phyloP scores from a whole-genome alignment of 2,329 filamentous ascomycete species.

The Curvularia sp. region DNA sequence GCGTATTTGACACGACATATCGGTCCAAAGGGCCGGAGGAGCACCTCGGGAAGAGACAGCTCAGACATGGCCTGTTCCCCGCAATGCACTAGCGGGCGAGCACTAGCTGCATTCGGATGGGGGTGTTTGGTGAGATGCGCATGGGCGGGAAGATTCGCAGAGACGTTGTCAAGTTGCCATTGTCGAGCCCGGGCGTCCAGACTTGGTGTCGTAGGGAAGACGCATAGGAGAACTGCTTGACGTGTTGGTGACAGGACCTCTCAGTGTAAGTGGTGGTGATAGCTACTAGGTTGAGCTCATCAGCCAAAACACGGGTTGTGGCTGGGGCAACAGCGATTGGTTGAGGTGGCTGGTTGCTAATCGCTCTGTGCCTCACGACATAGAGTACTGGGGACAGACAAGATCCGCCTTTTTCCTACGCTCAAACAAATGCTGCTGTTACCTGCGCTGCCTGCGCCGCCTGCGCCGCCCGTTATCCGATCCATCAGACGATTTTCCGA shows the following conservation, averaged over 20 bases:
- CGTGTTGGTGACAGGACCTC: neutral
- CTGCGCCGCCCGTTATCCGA: neutral
- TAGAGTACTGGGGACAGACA: neutral
- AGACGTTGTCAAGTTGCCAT: neutral
- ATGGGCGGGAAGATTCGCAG: neutral
- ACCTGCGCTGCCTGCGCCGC: neutral
- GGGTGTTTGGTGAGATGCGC: neutral
- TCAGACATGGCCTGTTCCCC: slow-evolving; percentile 12
- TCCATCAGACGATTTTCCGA: slow-evolving; percentile 1
- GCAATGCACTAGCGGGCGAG: slow-evolving; percentile 15
- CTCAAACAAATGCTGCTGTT: neutral
- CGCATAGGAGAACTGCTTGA: neutral
- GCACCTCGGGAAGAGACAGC: slow-evolving; percentile 16
- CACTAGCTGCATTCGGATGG: slow-evolving; percentile 10
- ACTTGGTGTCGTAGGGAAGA: neutral
- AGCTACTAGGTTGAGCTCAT: neutral
- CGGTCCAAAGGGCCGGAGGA: slow-evolving; percentile 14
- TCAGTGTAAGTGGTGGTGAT: neutral
- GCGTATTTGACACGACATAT: slow-evolving; percentile 6
- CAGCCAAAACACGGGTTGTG: too few relatives aligned
- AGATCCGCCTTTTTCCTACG: neutral
- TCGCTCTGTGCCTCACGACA: neutral
- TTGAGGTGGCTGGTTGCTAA: neutral
- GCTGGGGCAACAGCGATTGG: neutral
- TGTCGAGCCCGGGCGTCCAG: neutral